Evolutionary conservation across 305 asterid species (phyloP), one percentile per base, ranked within the genome.

Genomic region (Petunia hybrid): DNA sequence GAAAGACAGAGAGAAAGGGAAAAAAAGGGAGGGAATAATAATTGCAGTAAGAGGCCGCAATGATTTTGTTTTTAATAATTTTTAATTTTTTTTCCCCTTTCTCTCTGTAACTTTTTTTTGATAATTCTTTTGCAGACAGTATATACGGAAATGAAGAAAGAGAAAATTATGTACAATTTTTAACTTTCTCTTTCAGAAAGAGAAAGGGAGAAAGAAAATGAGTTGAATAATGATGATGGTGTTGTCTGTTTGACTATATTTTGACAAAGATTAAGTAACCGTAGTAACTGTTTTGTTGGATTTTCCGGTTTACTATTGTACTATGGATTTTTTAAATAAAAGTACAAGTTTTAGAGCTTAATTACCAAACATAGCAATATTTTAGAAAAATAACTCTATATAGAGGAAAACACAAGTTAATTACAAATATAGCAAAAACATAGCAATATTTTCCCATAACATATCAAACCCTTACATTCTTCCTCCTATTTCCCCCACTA

Each of bases 91-190:
- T 55, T 70, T 41, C 9, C 57, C 39, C n/a, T 68, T 42, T 70
- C 77, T 70, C 59, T 31, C 77, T 46, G 31, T 70, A 70, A 70
- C 77, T 70, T 70, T 67, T 70, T 46, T 70, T n/a, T n/a, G n/a
- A n/a, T n/a, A n/a, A n/a, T n/a, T n/a, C n/a, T n/a, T n/a, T 70
- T 70, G 77, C 77, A 70, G 59, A 31, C 59, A 70, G 60, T 4
- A 70, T 70, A 70, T 70, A 2, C 76, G 76, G 57, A 69, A 38
- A 36, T 36, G 45, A 63, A 69, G 59, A 69, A 45, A 69, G 76
- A 64, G 22, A 48, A 3, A 48, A 2, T 8, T n/a, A 38, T 22
- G 64, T 7, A 16, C n/a, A n/a, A n/a, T n/a, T n/a, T n/a, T n/a
- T n/a, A 16, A 16, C 22, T n/a, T 6, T n/a, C 64, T 57, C 8